Conservation (phyloP, 2,329 filamentous ascomycete species). For the Claviceps maximensis region DNA sequence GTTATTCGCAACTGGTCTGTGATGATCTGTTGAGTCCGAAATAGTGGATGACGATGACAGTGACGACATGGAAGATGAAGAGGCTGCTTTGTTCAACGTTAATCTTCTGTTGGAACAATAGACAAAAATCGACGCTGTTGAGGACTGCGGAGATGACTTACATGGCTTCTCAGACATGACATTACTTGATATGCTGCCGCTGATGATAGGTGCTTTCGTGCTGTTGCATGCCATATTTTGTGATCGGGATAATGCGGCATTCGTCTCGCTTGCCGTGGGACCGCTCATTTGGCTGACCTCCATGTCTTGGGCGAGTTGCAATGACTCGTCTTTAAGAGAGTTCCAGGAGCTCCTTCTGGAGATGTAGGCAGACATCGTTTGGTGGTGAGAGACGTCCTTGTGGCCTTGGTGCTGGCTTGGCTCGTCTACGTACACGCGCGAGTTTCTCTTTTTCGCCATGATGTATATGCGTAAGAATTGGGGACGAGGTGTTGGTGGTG, state of each 20-base stretch:
- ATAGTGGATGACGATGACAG: not conserved
- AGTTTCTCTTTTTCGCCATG: slow-evolving; percentile 14
- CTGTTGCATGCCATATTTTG: slow-evolving; percentile 6
- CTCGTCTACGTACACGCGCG: slow-evolving; percentile 12
- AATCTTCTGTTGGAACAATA: not conserved
- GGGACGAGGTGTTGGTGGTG: too few species aligned
- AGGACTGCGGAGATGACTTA: not conserved
- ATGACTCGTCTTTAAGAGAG: slow-evolving; percentile 16
- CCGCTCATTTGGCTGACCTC: slow-evolving; percentile 13
- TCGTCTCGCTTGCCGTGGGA: slow-evolving; percentile 8
- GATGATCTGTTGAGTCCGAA: slow-evolving; percentile 8
- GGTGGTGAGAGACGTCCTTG: slow-evolving; percentile 1
- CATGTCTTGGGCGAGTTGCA: slow-evolving; percentile 10
- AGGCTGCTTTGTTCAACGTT: not conserved
- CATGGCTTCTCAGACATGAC: slow-evolving; percentile 1
- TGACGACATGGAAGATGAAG: not conserved
- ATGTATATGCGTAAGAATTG: not conserved
- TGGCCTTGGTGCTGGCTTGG: slow-evolving; percentile 4
- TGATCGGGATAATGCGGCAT: not conserved
- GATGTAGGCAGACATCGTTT: slow-evolving; percentile 12
- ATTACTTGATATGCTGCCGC: not conserved
- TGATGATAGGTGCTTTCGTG: slow-evolving; percentile 7
- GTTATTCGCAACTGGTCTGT: slow-evolving; percentile 14
- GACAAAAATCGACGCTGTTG: not conserved
- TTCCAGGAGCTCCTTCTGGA: slow-evolving; percentile 18